Percentiles rank a stretch among this genome's conserved stretches.
These are phyloP conservation scores for Mycena floridula DNA, from an alignment of 768 basidiomycete genomes.

Conservation along the genomic window DNA sequence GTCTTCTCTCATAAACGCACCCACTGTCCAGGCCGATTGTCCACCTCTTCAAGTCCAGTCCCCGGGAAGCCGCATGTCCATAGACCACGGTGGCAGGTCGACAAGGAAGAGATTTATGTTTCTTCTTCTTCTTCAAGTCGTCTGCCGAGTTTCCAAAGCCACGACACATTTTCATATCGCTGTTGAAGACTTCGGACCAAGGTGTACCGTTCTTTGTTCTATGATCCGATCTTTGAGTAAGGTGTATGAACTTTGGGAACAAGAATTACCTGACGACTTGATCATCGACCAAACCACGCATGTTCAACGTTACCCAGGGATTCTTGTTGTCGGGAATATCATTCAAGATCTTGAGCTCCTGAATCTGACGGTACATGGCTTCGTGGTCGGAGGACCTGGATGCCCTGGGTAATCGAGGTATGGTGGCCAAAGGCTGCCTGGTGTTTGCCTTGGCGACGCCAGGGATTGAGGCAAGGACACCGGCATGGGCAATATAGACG, in stretches of 20 bases:
- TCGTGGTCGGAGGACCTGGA: slow-evolving; percentile 9
- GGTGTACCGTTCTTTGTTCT: slow-evolving; percentile 54
- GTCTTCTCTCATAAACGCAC: slow-evolving; percentile 62
- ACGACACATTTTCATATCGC: slow-evolving; percentile 50
- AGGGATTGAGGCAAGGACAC: slow-evolving; percentile 72
- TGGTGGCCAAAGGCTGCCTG: slow-evolving; percentile 66
- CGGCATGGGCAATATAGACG: slow-evolving; percentile 77
- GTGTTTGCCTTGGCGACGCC: slow-evolving; percentile 37
- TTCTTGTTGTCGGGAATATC: slow-evolving; percentile 71
- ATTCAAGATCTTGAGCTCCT: slow-evolving; percentile 62
- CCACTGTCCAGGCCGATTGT: slow-evolving; percentile 83
- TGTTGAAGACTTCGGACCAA: slow-evolving; percentile 76
- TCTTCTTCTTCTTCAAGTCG: slow-evolving; percentile 14
- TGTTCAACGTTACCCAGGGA: slow-evolving; percentile 74
- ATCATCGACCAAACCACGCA: slow-evolving; percentile 45
- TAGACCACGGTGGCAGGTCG: slow-evolving; percentile 78
- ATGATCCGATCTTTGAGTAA: slow-evolving; percentile 16
- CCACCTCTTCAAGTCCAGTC: slow-evolving; percentile 80
- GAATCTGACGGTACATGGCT: slow-evolving; percentile 40
- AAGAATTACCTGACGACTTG: slow-evolving; percentile 36
- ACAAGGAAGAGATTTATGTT: slow-evolving; percentile 48
- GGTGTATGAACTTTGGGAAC: background rate
- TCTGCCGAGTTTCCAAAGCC: slow-evolving; percentile 34
- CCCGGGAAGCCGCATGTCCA: slow-evolving; percentile 77
- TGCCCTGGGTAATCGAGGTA: slow-evolving; percentile 32